Base-by-base conservation (phyloP, 2,329 filamentous ascomycete species). In the Ceratocystis alfenasii region DNA sequence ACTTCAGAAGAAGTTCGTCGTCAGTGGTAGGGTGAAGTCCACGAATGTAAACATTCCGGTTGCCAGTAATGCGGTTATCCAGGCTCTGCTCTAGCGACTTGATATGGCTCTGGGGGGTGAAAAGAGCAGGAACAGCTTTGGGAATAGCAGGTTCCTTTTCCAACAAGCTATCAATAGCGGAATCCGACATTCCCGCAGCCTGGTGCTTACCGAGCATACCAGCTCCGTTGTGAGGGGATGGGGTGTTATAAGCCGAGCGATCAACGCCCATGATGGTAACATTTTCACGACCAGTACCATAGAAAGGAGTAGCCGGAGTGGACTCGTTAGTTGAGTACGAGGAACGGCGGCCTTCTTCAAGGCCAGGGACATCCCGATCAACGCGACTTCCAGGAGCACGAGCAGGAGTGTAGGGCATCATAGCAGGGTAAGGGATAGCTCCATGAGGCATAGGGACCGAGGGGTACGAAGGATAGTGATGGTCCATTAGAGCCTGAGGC, bases 31-130 rank as follows among this genome's bases (percentile, higher is more conserved):
- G 93, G 69, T 95, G 89, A 69, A 99, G 87, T 20, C 95, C 95
- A 68, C 94, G 90, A 69, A 99, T 96, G 79, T 99, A 99, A 70
- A 99, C 93, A 72, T 99, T 99, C 69, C 91, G 94, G 73, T 97
- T 96, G 57, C 92, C 92, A 61, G 89, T 79, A 67, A 87, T 94
- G 67, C 91, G 88, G 72, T 97, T 97, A 77, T 96, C 90, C 62
- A 99, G 81, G 73, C 92, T 95, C 75, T 96, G 92, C 69, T 96
- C 93, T 33, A 97, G 83, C 53, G 89, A 92, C 81, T 96, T 89
- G 78, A 89, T 85, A 72, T 88, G 89, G 66, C 93, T 92, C 28
- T 87, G 87, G 33, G 90, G 90, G 66, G 88, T 91, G 73, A 89
- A 92, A 70, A 91, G 87, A 5, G 94, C 93, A 17, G 93, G 93